A percentile compares a stretch with the other conserved stretches of the same genome.
Conservation (phyloP, 345 rosid genomes). For the Citrus inodora region DNA sequence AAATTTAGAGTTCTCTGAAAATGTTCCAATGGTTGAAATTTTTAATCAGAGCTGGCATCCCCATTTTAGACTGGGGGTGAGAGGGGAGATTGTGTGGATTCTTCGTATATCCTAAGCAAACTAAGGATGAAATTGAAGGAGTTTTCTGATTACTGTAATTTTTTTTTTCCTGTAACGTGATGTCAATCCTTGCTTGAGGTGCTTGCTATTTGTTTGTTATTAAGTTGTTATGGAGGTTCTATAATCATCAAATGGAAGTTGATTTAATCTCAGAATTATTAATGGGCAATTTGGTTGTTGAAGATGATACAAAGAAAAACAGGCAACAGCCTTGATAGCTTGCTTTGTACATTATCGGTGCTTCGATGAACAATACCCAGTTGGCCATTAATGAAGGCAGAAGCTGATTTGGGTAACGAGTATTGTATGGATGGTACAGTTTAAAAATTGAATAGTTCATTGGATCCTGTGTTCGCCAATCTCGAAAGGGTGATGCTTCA, state of each 20-base stretch:
- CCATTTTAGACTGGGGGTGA: constrained; percentile 30
- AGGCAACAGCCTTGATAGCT: neutral
- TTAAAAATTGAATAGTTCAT: neutral
- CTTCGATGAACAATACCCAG: neutral
- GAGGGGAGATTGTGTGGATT: neutral
- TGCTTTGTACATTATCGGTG: neutral
- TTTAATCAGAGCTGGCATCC: constrained; percentile 23
- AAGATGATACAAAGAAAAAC: neutral
- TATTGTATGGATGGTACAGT: neutral
- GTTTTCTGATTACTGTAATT: constrained; percentile 17
- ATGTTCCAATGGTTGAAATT: constrained; percentile 10
- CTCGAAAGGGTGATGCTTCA: neutral
- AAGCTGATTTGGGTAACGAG: neutral
- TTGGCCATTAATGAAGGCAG: neutral
- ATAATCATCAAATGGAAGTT: neutral
- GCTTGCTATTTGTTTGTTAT: neutral
- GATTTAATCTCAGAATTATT: neutral
- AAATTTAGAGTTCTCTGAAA: constrained; percentile 14
- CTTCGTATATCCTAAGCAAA: constrained; percentile 12
- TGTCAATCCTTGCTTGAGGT: constrained; percentile 7
- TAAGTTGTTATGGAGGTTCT: neutral
- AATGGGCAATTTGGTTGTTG: neutral
- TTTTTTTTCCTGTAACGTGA: constrained; percentile 14
- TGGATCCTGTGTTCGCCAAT: neutral
- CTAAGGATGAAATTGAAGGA: neutral